A percentile compares a stretch with the other conserved stretches of the same genome.
These are phyloP conservation scores for Petasospora rhodanensis DNA, from an alignment of 1,139 yeast species.

Conservation along the genomic window DNA sequence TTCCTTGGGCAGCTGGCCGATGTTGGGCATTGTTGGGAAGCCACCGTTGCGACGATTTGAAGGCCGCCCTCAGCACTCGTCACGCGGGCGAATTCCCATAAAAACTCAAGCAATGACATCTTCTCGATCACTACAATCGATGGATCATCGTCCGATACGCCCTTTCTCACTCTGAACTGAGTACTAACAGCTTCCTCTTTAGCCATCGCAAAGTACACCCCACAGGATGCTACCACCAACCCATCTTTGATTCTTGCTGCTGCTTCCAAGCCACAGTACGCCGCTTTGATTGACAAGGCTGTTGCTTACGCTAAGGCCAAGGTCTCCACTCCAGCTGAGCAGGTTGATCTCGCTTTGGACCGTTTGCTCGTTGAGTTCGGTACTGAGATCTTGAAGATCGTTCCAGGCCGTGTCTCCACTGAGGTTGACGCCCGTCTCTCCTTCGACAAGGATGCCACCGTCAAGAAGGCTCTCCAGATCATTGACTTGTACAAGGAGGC, in stretches of 20 bases:
- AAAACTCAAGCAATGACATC: too few relatives aligned
- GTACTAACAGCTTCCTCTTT: constrained; percentile 11
- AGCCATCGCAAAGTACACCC: constrained; percentile 91
- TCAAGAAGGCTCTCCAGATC: constrained; percentile 86
- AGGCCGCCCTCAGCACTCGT: too few relatives aligned
- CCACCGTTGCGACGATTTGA: too few relatives aligned
- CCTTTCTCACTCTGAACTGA: too few relatives aligned
- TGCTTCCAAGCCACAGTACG: constrained; percentile 83
- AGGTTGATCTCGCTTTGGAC: constrained; percentile 79
- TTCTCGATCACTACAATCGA: too few relatives aligned
- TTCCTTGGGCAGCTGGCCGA: too few relatives aligned
- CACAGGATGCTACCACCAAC: constrained; percentile 99
- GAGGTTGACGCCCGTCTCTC: constrained; percentile 99
- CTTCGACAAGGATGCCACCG: constrained; percentile 88
- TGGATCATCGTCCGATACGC: too few relatives aligned
- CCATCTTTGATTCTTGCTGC: constrained; percentile 98
- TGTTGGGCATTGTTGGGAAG: too few relatives aligned
- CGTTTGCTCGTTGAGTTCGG: constrained; percentile 94
- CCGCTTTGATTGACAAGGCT: constrained; percentile 86
- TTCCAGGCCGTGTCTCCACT: constrained; percentile 98
- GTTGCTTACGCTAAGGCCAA: constrained; percentile 73
- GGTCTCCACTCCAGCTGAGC: constrained; percentile 35
- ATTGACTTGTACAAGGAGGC: constrained; percentile 76
- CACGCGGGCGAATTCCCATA: too few relatives aligned
- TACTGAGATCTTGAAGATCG: constrained; percentile 85